These are phyloP conservation scores for Trichosporon inkin DNA, from an alignment of 1,284 basidiomycete species.

Conservation along the genomic window DNA sequence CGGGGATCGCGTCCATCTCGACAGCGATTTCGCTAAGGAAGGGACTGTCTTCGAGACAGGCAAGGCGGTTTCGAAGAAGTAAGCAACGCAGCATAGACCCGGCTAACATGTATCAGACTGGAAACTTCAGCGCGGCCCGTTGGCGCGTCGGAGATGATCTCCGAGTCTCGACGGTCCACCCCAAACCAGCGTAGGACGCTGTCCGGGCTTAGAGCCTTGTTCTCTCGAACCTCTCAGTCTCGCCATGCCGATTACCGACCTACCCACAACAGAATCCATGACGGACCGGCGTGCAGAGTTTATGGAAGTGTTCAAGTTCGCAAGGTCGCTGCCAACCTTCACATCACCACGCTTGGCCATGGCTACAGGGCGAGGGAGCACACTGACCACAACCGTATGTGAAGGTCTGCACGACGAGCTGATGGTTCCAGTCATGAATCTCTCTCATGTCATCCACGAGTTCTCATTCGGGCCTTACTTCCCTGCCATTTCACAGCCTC, in stretches of 20 bases:
- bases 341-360: conserved; percentile 88
- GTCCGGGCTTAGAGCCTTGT: conserved; percentile 40
- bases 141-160: conserved; percentile 45
- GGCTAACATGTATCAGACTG: conserved; percentile 9
- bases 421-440: conserved; percentile 73
- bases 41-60: conserved; percentile 81
- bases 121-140: conserved; percentile 11
- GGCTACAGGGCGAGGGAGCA: conserved; percentile 84
- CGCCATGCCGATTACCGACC: conserved; percentile 59
- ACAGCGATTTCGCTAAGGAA: conserved; percentile 76
- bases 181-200: conserved; percentile 41
- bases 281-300: conserved; percentile 73
- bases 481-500: conserved; percentile 89
- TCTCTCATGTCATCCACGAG: conserved; percentile 92
- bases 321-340: conserved; percentile 85
- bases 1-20: conserved; percentile 84
- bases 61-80: conserved; percentile 71
- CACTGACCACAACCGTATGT: conserved; percentile 71
- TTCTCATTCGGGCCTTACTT: conserved; percentile 97
- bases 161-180: conserved; percentile 35
- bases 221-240: conserved; percentile 59
- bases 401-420: not conserved
- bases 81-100: conserved; percentile 26
- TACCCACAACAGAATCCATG: conserved; percentile 64
- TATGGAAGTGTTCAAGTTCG: conserved; percentile 81